These are phyloP conservation scores for Colletotrichum australisinense DNA, from an alignment of 2,329 filamentous ascomycete genomes.

Conservation along the genomic window DNA sequence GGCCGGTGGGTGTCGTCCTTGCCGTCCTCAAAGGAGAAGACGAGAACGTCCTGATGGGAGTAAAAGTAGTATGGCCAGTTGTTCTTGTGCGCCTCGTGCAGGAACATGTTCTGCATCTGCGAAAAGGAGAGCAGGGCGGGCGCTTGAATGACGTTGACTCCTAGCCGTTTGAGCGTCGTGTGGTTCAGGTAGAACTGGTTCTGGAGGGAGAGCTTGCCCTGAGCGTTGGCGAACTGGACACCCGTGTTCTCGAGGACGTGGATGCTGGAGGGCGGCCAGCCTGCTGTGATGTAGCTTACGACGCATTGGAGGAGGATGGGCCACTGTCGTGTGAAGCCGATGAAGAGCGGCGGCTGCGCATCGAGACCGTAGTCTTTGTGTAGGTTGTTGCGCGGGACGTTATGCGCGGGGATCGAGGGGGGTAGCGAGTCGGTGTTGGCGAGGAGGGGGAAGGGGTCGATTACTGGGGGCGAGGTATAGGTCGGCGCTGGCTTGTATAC, in stretches of 20 bases:
- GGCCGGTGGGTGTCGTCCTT: conserved; percentile 34
- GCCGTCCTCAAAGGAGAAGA: conserved; percentile 51
- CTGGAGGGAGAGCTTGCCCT: conserved; percentile 59
- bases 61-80: conserved; percentile 65
- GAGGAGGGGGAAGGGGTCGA: conserved; percentile 56
- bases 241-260: conserved; percentile 71
- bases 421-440: conserved; percentile 41
- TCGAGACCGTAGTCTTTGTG: conserved; percentile 52
- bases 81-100: conserved; percentile 56
- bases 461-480: conserved; percentile 49
- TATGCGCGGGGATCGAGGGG: conserved; percentile 58
- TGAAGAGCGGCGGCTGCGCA: conserved; percentile 61
- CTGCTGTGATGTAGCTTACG: conserved; percentile 67
- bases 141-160: conserved; percentile 62
- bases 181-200: conserved; percentile 70
- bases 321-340: conserved; percentile 70
- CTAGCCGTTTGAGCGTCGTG: conserved; percentile 58
- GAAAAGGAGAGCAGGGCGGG: conserved; percentile 65
- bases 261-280: conserved; percentile 68
- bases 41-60: conserved; percentile 66
- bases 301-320: conserved; percentile 66
- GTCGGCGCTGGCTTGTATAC: conserved; percentile 47
- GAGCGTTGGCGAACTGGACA: conserved; percentile 63
- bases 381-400: conserved; percentile 50
- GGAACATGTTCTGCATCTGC: conserved; percentile 66